Percentiles rank a stretch among this genome's conserved stretches.
These are phyloP conservation scores for Microdochium nivale DNA, from an alignment of 2,329 filamentous ascomycete genomes.

Conservation along the genomic window DNA sequence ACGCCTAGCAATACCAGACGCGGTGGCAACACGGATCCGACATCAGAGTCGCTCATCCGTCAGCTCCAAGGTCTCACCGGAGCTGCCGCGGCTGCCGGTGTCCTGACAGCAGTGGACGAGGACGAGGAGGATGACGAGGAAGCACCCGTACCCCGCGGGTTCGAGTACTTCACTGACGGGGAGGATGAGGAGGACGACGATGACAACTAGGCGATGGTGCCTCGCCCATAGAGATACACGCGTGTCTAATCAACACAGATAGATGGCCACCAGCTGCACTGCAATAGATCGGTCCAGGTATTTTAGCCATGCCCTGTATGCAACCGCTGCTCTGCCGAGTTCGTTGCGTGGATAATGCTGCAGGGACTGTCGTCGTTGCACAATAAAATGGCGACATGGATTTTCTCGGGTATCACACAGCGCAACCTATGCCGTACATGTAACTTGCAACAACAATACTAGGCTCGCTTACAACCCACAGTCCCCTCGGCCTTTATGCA, in stretches of 20 bases:
- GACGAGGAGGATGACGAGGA: constrained; percentile 68
- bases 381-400: background rate
- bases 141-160: constrained; percentile 60
- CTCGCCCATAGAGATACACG: background rate
- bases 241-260: background rate
- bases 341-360: background rate
- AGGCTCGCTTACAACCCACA: no score
- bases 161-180: constrained; percentile 69
- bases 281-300: background rate
- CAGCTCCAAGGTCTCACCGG: constrained; percentile 30
- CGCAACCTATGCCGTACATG: no score
- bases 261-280: background rate
- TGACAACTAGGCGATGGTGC: background rate
- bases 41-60: constrained; percentile 19
- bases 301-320: no score
- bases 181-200: constrained; percentile 36
- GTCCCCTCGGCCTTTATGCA: no score
- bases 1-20: constrained; percentile 17
- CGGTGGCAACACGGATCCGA: constrained; percentile 9
- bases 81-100: constrained; percentile 66
- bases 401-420: background rate
- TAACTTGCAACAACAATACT: no score
- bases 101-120: constrained; percentile 82
- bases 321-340: no score
- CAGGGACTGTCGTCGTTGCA: background rate